These are phyloP conservation scores for Tephrocybe sp. DNA, from an alignment of 768 basidiomycete species.

Conservation along the genomic window DNA sequence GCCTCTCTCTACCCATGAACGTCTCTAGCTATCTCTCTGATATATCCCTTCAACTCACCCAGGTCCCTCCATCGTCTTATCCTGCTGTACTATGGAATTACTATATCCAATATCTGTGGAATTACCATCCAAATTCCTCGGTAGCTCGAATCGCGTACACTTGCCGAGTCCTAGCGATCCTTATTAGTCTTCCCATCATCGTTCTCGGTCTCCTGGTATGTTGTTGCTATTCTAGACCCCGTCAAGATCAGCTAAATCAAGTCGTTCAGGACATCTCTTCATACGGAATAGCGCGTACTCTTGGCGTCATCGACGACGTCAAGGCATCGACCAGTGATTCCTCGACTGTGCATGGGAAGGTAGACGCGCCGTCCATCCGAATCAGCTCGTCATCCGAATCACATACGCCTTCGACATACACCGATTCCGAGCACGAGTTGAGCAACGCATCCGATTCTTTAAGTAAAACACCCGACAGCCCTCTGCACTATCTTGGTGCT, in stretches of 20 bases:
- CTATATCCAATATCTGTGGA: conserved; percentile 63
- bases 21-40: conserved; percentile 27
- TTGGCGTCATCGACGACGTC: conserved; percentile 73
- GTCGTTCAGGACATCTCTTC: conserved; percentile 67
- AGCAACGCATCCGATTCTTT: too few species aligned
- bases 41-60: conserved; percentile 24
- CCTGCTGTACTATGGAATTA: conserved; percentile 51
- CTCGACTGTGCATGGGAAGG: conserved; percentile 30
- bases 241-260: conserved; percentile 11
- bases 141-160: conserved; percentile 61
- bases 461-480: background rate
- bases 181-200: conserved; percentile 62
- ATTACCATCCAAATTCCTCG: conserved; percentile 64
- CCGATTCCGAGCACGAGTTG: conserved; percentile 25
- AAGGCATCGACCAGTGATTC: conserved; percentile 72
- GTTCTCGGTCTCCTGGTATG: conserved; percentile 53
- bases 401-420: conserved; percentile 20
- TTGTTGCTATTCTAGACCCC: conserved; percentile 7
- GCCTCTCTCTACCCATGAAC: conserved; percentile 26
- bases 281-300: conserved; percentile 78
- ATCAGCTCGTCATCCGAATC: conserved; percentile 26
- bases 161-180: conserved; percentile 63
- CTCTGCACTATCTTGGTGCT: conserved; percentile 12
- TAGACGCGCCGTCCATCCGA: conserved; percentile 28
- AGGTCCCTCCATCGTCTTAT: conserved; percentile 30